Base-by-base conservation (phyloP, 768 basidiomycete species). In the Naganishia randhawae region DNA sequence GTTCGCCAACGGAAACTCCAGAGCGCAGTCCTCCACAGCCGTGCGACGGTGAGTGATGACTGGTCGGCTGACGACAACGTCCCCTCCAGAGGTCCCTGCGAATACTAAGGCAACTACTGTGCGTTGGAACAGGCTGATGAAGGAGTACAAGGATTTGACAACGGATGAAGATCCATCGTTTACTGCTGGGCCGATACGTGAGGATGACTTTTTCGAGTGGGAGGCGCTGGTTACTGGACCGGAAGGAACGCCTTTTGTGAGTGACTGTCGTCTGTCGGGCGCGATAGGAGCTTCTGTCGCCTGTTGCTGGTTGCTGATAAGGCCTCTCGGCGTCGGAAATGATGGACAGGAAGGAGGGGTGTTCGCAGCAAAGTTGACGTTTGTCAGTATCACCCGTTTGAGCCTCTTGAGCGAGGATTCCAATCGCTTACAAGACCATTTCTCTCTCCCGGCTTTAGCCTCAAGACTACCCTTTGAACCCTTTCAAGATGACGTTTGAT, bases 401-500 rank as follows among this genome's bases (percentile, higher is more conserved):
- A 55, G 69, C 57, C 51, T 55, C 37, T 42, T 63, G 35, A 29
- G 63, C 52, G 50, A 48, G 25, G 57, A 31, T 10, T 50, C 16
- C 32, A 33, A 52, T 68, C 69, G n/a, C 3, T 53, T 52, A 17
- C 22, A 48, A 69, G 3, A 48, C 7, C 45, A 22, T 48, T 4
- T 55, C 70, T 29, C 29, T 19, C 19, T 48, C 48, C 33, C 29
- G 29, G 1, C 39, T 53, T 39, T 68, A 92, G 92, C 93, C 93
- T 0, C 78, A 84, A 42, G 96, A 99, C 77, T 99, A 99, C 81
- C 96, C 96, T 35, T 82, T 99, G 75, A 95, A 91, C 63, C 96
- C 96, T 22, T 98, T 98, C 87, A 97, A 93, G 83, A 98, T 99
- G 96, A 92, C 86, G 76, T 99, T 99, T 75, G 93, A 97, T 51